Conservation (phyloP, 495 filamentous ascomycete genomes). For the Talaromyces adpressus region DNA sequence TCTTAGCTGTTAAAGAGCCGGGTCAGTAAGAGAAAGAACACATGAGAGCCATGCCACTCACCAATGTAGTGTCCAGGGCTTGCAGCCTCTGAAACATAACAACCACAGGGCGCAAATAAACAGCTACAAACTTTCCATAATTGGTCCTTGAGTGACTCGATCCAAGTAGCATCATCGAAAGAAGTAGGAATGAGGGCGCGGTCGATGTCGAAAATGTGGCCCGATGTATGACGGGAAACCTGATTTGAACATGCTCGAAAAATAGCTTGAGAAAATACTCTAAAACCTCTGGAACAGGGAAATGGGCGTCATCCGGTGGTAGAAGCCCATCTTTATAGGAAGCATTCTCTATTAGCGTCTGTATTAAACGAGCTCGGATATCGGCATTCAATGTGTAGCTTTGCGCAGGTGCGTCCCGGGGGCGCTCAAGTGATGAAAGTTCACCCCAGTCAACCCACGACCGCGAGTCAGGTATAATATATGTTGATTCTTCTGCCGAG, state of each 20-base stretch:
- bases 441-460: neutral
- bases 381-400: neutral
- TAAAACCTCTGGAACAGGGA: neutral
- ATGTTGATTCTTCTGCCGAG: neutral
- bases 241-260: constrained; percentile 18
- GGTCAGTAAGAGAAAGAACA: constrained; percentile 1
- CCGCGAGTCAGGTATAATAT: neutral
- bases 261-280: constrained; percentile 18
- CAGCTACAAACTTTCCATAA: constrained; percentile 14
- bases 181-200: constrained; percentile 12
- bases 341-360: neutral
- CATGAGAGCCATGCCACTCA: neutral
- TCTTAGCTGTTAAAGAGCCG: constrained; percentile 14
- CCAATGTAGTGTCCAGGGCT: constrained; percentile 11
- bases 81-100: constrained; percentile 14
- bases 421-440: neutral
- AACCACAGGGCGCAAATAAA: neutral
- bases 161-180: constrained; percentile 19
- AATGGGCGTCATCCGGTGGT: neutral
- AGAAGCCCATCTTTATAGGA: neutral
- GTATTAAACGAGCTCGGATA: neutral
- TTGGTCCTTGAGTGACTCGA: constrained; percentile 16
- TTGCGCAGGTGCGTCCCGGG: neutral
- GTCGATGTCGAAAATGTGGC: constrained; percentile 17
- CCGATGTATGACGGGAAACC: constrained; percentile 21